A percentile compares a stretch with the other conserved stretches of the same genome.
These are phyloP conservation scores for Cladorrhinum sp. DNA, from an alignment of 2,329 filamentous ascomycete species.

Conservation along the genomic window DNA sequence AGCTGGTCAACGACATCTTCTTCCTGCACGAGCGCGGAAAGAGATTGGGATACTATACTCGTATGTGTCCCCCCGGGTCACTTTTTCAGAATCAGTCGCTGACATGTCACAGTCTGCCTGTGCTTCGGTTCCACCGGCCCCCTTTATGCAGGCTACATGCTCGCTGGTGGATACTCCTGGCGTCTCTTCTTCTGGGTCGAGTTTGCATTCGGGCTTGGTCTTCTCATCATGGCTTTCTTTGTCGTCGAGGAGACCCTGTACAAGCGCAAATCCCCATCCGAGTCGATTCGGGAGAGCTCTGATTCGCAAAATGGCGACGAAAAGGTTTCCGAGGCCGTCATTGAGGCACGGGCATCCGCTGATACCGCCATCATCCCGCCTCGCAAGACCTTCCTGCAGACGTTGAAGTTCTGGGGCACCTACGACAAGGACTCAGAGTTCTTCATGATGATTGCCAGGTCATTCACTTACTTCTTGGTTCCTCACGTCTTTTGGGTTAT, in stretches of 20 bases:
- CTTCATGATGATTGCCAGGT: constrained; percentile 41
- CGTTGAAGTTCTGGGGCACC: constrained; percentile 39
- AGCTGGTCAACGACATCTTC: constrained; percentile 41
- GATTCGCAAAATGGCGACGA: constrained; percentile 15
- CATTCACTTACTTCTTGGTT: constrained; percentile 43
- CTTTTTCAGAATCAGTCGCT: constrained; percentile 12
- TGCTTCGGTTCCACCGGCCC: constrained; percentile 52
- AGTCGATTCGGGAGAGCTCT: constrained; percentile 1
- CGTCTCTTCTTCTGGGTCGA: constrained; percentile 58
- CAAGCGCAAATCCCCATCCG: constrained; percentile 16
- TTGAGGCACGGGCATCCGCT: neutral
- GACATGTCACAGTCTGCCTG: constrained; percentile 40
- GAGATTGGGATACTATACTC: constrained; percentile 55
- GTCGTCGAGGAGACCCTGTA: constrained; percentile 27
- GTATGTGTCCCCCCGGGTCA: constrained; percentile 28
- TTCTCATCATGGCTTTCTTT: constrained; percentile 26
- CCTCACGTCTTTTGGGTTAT: constrained; percentile 46
- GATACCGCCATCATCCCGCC: constrained; percentile 26
- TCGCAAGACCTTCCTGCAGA: constrained; percentile 39
- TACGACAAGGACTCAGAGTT: constrained; percentile 41
- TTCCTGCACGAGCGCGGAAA: constrained; percentile 44
- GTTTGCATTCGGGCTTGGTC: constrained; percentile 43
- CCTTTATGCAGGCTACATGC: constrained; percentile 57
- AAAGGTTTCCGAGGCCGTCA: neutral
- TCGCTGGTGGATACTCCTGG: constrained; percentile 56